Evolutionary conservation across 352 stramenopile genomes (phyloP).

Genomic region (Aphanomyces astaci): DNA sequence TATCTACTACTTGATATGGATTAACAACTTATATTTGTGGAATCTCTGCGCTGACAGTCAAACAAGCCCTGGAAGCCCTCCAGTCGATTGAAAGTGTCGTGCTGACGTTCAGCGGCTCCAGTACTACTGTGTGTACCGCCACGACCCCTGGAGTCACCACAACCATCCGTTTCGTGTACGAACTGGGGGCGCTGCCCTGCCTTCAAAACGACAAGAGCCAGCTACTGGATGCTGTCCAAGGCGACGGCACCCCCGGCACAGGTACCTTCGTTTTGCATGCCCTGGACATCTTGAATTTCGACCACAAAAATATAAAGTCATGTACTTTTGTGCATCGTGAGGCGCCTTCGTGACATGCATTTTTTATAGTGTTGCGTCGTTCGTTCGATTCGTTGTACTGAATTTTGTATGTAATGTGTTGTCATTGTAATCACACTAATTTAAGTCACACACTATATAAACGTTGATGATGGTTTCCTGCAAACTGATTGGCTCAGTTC

Average conservation of each 20-base stretch:
- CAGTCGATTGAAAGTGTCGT: conserved; percentile 36
- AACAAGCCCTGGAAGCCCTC: conserved; percentile 43
- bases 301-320: too few species aligned
- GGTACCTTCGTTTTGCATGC: neutral
- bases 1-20: neutral
- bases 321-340: too few species aligned
- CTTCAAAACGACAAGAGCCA: conserved; percentile 32
- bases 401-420: too few species aligned
- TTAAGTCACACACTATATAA: too few species aligned
- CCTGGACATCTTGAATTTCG: too few species aligned
- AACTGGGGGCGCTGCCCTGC: conserved; percentile 47
- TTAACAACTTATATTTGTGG: neutral
- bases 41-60: conserved; percentile 24
- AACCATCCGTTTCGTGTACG: conserved; percentile 48
- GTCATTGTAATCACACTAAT: too few species aligned
- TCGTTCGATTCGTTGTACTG: too few species aligned
- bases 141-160: conserved; percentile 35
- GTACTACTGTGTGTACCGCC: conserved; percentile 35
- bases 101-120: conserved; percentile 33
- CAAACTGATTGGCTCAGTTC: too few species aligned
- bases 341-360: too few species aligned
- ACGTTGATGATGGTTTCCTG: too few species aligned
- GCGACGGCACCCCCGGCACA: conserved; percentile 48
- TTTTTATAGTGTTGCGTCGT: too few species aligned
- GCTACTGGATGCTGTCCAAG: conserved; percentile 43